These are phyloP conservation scores for Nasturtium officinale DNA, from an alignment of 345 rosid species.

Conservation along the genomic window DNA sequence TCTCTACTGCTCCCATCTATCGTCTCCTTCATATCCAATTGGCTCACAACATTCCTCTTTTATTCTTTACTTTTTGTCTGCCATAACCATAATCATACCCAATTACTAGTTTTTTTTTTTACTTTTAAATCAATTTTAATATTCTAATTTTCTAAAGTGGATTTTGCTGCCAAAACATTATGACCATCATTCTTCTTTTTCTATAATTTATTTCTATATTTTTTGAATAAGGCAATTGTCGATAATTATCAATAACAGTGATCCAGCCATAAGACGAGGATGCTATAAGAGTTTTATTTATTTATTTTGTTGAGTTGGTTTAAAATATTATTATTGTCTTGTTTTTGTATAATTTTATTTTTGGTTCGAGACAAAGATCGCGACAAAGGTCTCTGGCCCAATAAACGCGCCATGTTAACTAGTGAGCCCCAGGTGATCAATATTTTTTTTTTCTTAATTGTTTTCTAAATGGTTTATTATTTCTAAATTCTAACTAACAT, in stretches of 20 bases:
- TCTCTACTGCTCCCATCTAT: slow-evolving; percentile 23
- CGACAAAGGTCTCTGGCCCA: slow-evolving; percentile 34
- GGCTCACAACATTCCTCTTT: slow-evolving; percentile 40
- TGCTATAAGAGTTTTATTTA: neutral
- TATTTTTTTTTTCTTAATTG: neutral
- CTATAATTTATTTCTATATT: slow-evolving; percentile 5
- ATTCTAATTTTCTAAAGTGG: slow-evolving; percentile 31
- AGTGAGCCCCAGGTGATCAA: slow-evolving; percentile 32
- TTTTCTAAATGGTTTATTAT: slow-evolving; percentile 1
- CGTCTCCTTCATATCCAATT: slow-evolving; percentile 30
- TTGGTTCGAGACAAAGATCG: slow-evolving; percentile 31
- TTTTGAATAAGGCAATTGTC: slow-evolving; percentile 5
- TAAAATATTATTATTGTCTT: neutral
- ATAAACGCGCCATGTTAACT: slow-evolving; percentile 34
- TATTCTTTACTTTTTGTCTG: slow-evolving; percentile 46
- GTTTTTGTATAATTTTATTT: neutral
- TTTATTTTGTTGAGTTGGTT: slow-evolving; percentile 16
- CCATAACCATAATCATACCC: slow-evolving; percentile 48
- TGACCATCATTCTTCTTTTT: slow-evolving; percentile 41
- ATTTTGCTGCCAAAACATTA: slow-evolving; percentile 45
- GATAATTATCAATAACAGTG: slow-evolving; percentile 34
- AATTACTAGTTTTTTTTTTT: slow-evolving; percentile 18
- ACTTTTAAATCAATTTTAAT: neutral
- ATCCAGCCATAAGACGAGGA: slow-evolving; percentile 38
- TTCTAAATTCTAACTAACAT: neutral